Evolutionary conservation across 345 rosid genomes (phyloP).

Genomic region (Pugionium cornutum): DNA sequence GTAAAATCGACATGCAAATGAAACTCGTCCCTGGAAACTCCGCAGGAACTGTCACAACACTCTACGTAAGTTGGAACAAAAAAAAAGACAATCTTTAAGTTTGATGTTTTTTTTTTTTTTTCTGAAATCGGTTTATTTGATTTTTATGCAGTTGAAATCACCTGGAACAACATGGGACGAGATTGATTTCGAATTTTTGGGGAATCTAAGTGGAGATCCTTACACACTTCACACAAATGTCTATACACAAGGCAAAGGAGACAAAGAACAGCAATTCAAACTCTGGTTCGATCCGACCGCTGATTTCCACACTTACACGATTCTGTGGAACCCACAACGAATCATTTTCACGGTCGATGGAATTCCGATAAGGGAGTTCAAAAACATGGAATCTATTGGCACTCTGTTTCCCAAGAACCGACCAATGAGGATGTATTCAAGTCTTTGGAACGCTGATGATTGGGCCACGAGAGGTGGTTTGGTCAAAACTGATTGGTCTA

Average conservation of each 20-base stretch:
- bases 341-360: slow-evolving; percentile 61
- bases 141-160: slow-evolving; percentile 48
- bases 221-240: neutral
- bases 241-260: slow-evolving; percentile 58
- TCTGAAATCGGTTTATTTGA: neutral
- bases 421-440: slow-evolving; percentile 61
- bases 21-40: too few relatives aligned
- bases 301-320: slow-evolving; percentile 61
- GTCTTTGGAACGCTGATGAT: slow-evolving; percentile 39
- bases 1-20: too few relatives aligned
- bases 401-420: slow-evolving; percentile 52
- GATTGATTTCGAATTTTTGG: slow-evolving; percentile 66
- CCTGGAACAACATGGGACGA: slow-evolving; percentile 69
- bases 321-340: slow-evolving; percentile 61
- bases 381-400: slow-evolving; percentile 52
- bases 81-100: neutral
- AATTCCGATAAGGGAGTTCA: slow-evolving; percentile 62
- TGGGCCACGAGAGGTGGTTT: too few relatives aligned
- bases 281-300: slow-evolving; percentile 67
- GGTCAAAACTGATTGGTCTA: slow-evolving; percentile 21
- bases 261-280: slow-evolving; percentile 67
- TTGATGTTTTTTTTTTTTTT: neutral
- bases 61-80: slow-evolving; percentile 43
- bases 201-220: slow-evolving; percentile 34
- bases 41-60: slow-evolving; percentile 41